Percentiles rank a stretch among this genome's conserved stretches.
These are phyloP conservation scores for Monosporascus sp. DNA, from an alignment of 2,329 filamentous ascomycete genomes.

Conservation along the genomic window DNA sequence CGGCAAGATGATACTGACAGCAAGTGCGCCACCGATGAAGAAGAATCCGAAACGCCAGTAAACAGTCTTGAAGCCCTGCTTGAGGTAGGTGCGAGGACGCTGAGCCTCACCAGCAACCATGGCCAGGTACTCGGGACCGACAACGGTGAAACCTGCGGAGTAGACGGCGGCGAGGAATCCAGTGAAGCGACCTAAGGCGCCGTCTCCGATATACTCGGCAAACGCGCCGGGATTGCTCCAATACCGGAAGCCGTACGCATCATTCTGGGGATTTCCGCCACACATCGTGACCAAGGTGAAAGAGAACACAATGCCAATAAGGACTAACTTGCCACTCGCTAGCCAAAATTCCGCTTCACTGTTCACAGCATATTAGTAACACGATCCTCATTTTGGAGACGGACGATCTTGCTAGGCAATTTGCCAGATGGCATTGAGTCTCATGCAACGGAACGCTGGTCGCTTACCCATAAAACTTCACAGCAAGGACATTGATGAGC, in stretches of 20 bases:
- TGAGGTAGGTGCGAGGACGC: conserved; percentile 53
- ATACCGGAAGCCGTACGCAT: conserved; percentile 66
- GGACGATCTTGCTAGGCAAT: conserved; percentile 18
- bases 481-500: conserved; percentile 25
- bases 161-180: conserved; percentile 57
- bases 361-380: conserved; percentile 32
- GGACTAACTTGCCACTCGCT: conserved; percentile 56
- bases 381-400: too few species aligned
- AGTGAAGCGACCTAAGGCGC: conserved; percentile 58
- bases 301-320: conserved; percentile 61
- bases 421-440: conserved; percentile 32
- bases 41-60: conserved; percentile 62
- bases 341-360: conserved; percentile 71
- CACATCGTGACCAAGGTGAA: conserved; percentile 80
- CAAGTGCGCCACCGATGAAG: conserved; percentile 61
- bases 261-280: conserved; percentile 66
- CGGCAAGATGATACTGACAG: conserved; percentile 57
- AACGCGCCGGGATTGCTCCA: conserved; percentile 61
- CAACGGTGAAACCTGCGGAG: conserved; percentile 54
- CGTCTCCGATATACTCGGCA: conserved; percentile 52
- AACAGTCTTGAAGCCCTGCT: conserved; percentile 59
- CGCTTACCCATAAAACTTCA: conserved; percentile 26
- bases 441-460: conserved; percentile 20
- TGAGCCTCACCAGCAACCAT: conserved; percentile 49
- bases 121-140: conserved; percentile 56